Base-by-base conservation (phyloP, 2,329 filamentous ascomycete genomes). In the Botrytis fabae region DNA sequence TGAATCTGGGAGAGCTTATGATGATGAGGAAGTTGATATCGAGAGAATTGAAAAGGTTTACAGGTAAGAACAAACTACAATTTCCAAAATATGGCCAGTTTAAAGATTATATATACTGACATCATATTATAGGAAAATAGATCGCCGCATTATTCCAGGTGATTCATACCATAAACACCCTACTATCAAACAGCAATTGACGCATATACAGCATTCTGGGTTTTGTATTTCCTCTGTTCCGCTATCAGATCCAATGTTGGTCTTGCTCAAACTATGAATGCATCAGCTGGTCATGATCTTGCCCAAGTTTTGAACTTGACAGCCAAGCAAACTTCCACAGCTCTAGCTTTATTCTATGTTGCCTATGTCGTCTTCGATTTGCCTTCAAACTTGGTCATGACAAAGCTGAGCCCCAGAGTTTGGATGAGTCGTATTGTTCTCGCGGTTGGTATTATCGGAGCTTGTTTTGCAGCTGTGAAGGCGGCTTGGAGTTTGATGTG, bases 361-460 rank as follows among this genome's bases (percentile, higher is more conserved):
- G 91, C 93, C 80, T 97, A 97, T 82, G 94, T 97, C 74, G 83
- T 97, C 71, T 97, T 97, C 78, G 94, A 97, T 81, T 88, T 93
- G 71, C 94, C 94, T 0, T 96, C 93, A 8, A 97, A 97, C 81
- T 86, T 97, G 76, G 84, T 96, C 81, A 97, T 97, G 94, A 94
- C 91, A 76, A 90, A 88, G 75, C 85, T 97, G 9, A 94, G 92
- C 77, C 94, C 94, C 3, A 91, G 94, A 75, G 88, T 94, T 5
- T 97, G 94, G 94, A 97, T 97, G 92, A 92, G 93, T 73, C 89
- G 94, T 73, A 97, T 97, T 77, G 94, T 97, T 73, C 89, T 97
- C 74, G 93, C 93, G 25, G 94, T 97, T 6, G 93, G 94, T 12
- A 83, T 97, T 61, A 93, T 97, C 69, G 94, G 94, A 0, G 87